These are phyloP conservation scores for Ophiostoma sp. DNA, from an alignment of 2,329 filamentous ascomycete species.

Conservation along the genomic window DNA sequence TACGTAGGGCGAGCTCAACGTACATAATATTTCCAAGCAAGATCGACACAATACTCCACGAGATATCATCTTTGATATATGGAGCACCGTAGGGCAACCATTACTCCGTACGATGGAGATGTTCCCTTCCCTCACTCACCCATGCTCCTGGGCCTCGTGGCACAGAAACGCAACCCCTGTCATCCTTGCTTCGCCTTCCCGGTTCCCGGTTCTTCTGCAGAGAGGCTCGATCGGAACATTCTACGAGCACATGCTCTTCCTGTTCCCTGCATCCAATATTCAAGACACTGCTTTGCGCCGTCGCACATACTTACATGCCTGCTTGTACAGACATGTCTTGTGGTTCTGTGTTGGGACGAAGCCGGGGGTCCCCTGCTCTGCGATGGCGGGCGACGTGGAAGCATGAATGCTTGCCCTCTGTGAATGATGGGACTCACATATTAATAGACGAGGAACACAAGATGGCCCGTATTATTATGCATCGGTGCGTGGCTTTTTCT, in stretches of 20 bases:
- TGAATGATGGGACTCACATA: neutral
- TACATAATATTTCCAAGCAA: neutral
- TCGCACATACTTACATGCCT: neutral
- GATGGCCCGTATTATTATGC: neutral
- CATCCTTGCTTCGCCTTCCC: neutral
- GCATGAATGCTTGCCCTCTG: neutral
- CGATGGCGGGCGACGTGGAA: neutral
- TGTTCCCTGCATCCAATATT: neutral
- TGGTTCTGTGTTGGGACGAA: neutral
- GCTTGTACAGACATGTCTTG: neutral
- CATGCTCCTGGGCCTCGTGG: neutral
- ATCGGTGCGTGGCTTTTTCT: neutral
- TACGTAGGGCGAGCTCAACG: neutral
- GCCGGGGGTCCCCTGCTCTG: conserved; percentile 9
- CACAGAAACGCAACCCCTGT: neutral
- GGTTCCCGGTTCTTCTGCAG: neutral
- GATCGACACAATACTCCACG: neutral
- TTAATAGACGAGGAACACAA: neutral
- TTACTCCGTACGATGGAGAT: too few species aligned
- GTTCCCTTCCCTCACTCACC: neutral
- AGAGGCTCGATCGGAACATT: neutral
- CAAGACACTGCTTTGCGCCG: neutral
- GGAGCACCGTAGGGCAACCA: neutral
- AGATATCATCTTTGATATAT: neutral
- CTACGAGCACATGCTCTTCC: neutral